Evolutionary conservation across 1,284 basidiomycete genomes (phyloP), one percentile per base, ranked within the genome.

Genomic region (Termitomyces sp.): DNA sequence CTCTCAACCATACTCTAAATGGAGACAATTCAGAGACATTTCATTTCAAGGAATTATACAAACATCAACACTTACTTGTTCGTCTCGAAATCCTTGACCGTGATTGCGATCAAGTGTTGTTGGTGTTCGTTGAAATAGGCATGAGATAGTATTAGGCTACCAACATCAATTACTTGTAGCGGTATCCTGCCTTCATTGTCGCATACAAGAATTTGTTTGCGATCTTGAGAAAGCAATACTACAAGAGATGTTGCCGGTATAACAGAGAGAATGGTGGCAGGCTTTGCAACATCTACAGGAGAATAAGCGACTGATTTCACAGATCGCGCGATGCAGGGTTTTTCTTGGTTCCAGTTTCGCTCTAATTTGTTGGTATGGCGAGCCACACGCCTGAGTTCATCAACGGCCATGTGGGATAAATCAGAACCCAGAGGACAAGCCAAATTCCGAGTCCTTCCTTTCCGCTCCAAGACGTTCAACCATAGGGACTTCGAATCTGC

Each of bases 241-340:
- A 57, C 53, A 37, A 55, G 38, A 14, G 56, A 44, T 2, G 60
- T 61, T 10, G 47, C 58, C 26, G 58, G 60, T 18, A 61, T 57
- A 34, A 40, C 52, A 43, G 55, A 31, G 21, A 61, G 26, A 3
- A 59, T 60, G 10, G 38, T 13, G 11, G 48, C 42, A 13, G 49
- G 44, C 14, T 46, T 30, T n/a, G 11, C 11, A 5, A 33, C 18
- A 13, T 8, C 7, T n/a, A 9, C 11, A 18, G 35, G 4, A 21
- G 26, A 26, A 24, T 46, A 56, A 3, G 46, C 48, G 18, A 46
- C 49, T 31, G 52, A 46, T 50, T 31, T 57, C 7, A 59, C 44
- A 0, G 56, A 50, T 10, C 55, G 43, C 9, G 45, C 16, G 28
- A 60, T 49, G 26, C 33, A 14, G 26, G 60, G 60, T n/a, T 10